A percentile compares a stretch with the other conserved stretches of the same genome.
These are phyloP conservation scores for Debaryomycetaceae sp. DNA, from an alignment of 1,139 yeast species.

Conservation along the genomic window DNA sequence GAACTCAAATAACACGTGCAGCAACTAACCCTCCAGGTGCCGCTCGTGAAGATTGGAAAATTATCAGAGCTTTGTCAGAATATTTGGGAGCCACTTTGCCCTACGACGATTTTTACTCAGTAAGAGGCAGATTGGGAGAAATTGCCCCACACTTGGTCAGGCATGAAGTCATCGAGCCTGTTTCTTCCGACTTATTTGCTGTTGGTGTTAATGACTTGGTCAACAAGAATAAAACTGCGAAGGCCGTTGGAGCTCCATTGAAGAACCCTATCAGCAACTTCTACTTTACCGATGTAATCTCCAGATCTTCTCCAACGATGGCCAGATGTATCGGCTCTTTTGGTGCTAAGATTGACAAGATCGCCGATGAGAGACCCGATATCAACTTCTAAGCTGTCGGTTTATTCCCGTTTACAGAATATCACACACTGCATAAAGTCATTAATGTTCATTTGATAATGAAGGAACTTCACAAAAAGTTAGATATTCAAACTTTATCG, in stretches of 20 bases:
- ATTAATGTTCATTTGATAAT: slow-evolving; percentile 2
- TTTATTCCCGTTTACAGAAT: slow-evolving; percentile 1
- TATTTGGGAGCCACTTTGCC: slow-evolving; percentile 71
- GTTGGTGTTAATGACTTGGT: slow-evolving; percentile 55
- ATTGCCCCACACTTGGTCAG: slow-evolving; percentile 79
- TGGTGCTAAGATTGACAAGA: slow-evolving; percentile 63
- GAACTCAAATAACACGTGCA: slow-evolving; percentile 82
- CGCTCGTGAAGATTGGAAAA: slow-evolving; percentile 93
- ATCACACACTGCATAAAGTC: slow-evolving; percentile 7
- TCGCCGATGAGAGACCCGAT: slow-evolving; percentile 48
- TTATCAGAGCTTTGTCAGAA: slow-evolving; percentile 79
- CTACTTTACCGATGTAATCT: slow-evolving; percentile 84
- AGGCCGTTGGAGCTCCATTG: slow-evolving; percentile 48
- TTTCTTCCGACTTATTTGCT: slow-evolving; percentile 53
- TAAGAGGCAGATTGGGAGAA: slow-evolving; percentile 70
- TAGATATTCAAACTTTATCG: not conserved
- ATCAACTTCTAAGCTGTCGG: slow-evolving; percentile 24
- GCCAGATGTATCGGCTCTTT: slow-evolving; percentile 73
- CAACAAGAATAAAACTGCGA: slow-evolving; percentile 36
- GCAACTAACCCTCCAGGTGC: slow-evolving; percentile 90
- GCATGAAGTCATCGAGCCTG: slow-evolving; percentile 74
- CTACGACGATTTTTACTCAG: slow-evolving; percentile 69
- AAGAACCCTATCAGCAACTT: slow-evolving; percentile 76
- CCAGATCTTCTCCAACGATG: slow-evolving; percentile 88
- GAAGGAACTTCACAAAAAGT: not conserved